phyloP scores from a whole-genome alignment of 805 yeast species.

The Wickerhamiella dianesei region DNA sequence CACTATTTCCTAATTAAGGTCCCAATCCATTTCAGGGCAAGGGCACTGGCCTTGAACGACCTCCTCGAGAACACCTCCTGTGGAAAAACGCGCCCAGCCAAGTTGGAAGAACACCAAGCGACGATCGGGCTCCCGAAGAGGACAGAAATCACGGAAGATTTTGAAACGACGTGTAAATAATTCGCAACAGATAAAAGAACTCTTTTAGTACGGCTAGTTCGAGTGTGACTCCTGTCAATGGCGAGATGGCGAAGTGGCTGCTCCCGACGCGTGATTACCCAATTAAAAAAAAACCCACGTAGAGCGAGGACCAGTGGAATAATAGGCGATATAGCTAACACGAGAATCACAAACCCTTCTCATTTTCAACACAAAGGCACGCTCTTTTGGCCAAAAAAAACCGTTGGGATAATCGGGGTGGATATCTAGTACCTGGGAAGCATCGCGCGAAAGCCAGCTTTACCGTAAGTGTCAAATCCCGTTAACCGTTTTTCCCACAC shows the following conservation, averaged over 20 bases:
- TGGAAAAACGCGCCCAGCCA: neutral
- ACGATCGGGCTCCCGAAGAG: no score
- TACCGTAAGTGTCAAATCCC: neutral
- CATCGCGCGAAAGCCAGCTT: neutral
- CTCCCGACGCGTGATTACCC: neutral
- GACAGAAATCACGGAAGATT: no score
- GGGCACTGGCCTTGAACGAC: neutral
- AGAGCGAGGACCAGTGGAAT: neutral
- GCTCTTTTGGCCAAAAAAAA: no score
- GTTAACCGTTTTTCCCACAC: neutral
- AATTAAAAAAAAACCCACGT: neutral
- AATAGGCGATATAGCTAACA: neutral
- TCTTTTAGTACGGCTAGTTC: no score
- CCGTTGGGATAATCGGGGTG: neutral
- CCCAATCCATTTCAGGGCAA: neutral
- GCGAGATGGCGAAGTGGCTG: neutral
- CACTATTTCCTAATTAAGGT: neutral
- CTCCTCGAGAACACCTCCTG: neutral
- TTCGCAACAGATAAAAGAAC: no score
- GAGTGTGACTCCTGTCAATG: no score
- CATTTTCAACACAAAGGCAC: no score
- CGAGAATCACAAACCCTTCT: neutral
- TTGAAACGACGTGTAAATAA: no score
- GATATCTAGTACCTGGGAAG: neutral
- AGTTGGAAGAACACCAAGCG: no score